Percentiles rank a stretch among this genome's conserved stretches.
Conservation (phyloP, 2,329 filamentous ascomycete genomes). For the Fusarium sambucinum region DNA sequence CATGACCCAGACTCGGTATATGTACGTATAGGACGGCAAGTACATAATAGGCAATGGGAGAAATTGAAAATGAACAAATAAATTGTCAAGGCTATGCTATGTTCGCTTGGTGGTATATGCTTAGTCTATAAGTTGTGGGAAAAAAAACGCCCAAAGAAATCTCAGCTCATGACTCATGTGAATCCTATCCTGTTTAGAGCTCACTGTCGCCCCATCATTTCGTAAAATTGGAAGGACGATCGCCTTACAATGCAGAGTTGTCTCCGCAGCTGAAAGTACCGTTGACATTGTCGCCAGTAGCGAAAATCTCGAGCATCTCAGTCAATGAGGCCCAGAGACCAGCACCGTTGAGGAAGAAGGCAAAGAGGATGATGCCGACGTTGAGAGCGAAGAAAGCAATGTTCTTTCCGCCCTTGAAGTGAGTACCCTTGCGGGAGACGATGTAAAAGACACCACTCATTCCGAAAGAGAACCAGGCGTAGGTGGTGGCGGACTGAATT, state of each 20-base stretch:
- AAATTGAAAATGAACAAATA: neutral
- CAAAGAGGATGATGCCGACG: slow-evolving; percentile 22
- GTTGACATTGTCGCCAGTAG: slow-evolving; percentile 2
- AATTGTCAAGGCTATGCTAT: slow-evolving; percentile 7
- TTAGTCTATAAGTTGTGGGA: neutral
- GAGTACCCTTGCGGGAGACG: neutral
- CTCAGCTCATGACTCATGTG: slow-evolving; percentile 1
- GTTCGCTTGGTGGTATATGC: slow-evolving; percentile 11
- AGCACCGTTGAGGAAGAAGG: slow-evolving; percentile 36
- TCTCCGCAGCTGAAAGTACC: slow-evolving; percentile 31
- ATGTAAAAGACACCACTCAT: slow-evolving; percentile 30
- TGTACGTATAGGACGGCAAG: no score
- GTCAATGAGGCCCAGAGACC: slow-evolving; percentile 39
- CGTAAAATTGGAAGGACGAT: neutral
- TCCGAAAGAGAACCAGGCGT: slow-evolving; percentile 42
- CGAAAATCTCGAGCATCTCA: slow-evolving; percentile 30
- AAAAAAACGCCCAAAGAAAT: neutral
- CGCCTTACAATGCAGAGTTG: slow-evolving; percentile 6
- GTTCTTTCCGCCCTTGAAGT: slow-evolving; percentile 2
- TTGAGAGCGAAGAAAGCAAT: slow-evolving; percentile 35
- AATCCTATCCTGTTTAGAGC: neutral
- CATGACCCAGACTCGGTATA: no score
- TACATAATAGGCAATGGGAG: neutral
- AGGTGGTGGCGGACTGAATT: slow-evolving; percentile 38
- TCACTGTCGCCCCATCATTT: neutral